Evolutionary conservation across 768 basidiomycete genomes (phyloP), one percentile per base, ranked within the genome.

Genomic region (Agaricus blazei): DNA sequence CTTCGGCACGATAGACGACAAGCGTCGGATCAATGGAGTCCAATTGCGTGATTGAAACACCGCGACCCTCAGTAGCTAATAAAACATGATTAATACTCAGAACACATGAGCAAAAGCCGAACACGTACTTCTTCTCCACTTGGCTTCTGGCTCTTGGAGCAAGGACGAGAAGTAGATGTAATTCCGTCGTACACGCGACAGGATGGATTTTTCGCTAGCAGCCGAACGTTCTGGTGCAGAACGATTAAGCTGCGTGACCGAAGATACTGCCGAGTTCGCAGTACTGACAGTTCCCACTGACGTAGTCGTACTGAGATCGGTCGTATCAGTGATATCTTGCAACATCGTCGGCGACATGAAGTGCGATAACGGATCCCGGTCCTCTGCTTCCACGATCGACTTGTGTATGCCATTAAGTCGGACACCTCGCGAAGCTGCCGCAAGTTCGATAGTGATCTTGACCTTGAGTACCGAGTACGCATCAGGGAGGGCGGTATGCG

Each of bases 101-200:
- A 54, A 38, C 40, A 48, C 12, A 58, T 34, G 48, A 59, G 49
- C 59, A 51, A 54, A 40, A 60, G n/a, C 57, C 57, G 28, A 23
- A 73, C 86, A 63, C 48, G 8, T 68, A 92, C 90, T 90, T 64
- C 86, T 78, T 65, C 85, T 85, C 96, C 96, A 99, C 69, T 99
- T 99, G 3, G 93, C 93, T 68, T 98, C 94, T 0, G 97, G 97
- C 64, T 98, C 96, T 69, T 98, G 97, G 48, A 99, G 70, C 47
- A 99, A 74, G 0, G 95, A 97, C 1, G 95, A 95, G 68, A 99
- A 98, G 70, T 98, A 98, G 51, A 98, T 98, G 64, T 99, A 99
- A 67, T 91, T 96, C 57, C 97, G 79, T 64, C 86, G 82, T 23
- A 98, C 90, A 59, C 93, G 78, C 4, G 90, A 85, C 14, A 90